phyloP scores from a whole-genome alignment of 1,284 basidiomycete genomes.

The Sporisorium sorghi region DNA sequence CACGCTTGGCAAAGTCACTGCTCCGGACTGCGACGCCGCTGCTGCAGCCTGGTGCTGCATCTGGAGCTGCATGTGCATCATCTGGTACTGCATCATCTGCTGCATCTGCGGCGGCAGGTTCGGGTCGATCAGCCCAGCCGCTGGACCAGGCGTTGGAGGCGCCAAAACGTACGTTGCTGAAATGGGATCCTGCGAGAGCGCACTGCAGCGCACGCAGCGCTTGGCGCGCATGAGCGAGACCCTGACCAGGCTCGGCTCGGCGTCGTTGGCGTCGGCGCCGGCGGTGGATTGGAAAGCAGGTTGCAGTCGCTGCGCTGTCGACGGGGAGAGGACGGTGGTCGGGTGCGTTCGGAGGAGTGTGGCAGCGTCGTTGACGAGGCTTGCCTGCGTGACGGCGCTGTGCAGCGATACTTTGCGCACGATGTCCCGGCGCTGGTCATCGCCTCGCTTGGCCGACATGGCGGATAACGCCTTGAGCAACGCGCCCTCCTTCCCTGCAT shows the following conservation, averaged over 20 bases:
- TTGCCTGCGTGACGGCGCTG: conserved; percentile 32
- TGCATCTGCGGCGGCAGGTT: conserved; percentile 29
- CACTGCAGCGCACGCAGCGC: conserved; percentile 34
- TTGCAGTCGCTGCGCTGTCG: conserved; percentile 4
- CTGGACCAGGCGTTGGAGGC: neutral
- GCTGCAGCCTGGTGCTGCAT: conserved; percentile 15
- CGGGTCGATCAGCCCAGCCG: conserved; percentile 21
- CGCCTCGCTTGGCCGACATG: conserved; percentile 34
- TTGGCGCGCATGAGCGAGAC: conserved; percentile 33
- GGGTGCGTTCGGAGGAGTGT: conserved; percentile 11
- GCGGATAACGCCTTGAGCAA: conserved; percentile 20
- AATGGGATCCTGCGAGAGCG: conserved; percentile 37
- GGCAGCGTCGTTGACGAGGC: conserved; percentile 23
- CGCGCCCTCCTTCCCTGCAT: neutral
- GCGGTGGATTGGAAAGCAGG: neutral
- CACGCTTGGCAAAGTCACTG: neutral
- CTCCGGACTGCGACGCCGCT: conserved; percentile 3
- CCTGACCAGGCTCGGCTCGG: conserved; percentile 3
- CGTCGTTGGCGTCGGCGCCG: neutral
- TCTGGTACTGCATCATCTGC: conserved; percentile 31
- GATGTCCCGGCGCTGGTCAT: conserved; percentile 19
- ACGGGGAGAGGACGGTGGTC: neutral
- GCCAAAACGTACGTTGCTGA: conserved; percentile 13
- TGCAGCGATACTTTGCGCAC: conserved; percentile 35
- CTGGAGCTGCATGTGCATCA: conserved; percentile 24